A percentile compares a stretch with the other conserved stretches of the same genome.
These are phyloP conservation scores for Dentiscutata heterogama DNA, from an alignment of 371 early-diverging fungal species.

Conservation along the genomic window DNA sequence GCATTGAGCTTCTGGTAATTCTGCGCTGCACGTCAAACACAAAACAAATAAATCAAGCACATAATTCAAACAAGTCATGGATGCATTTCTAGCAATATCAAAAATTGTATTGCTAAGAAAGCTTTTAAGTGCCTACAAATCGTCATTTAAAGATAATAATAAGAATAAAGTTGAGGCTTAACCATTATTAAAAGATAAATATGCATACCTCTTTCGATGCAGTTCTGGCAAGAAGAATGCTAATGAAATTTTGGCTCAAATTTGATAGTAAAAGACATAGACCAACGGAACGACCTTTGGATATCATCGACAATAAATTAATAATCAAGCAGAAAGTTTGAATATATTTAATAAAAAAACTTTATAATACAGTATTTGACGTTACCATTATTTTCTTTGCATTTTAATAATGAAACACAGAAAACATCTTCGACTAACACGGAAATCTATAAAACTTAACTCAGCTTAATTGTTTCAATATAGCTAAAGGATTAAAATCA, in stretches of 20 bases:
- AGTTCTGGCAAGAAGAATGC: constrained; percentile 54
- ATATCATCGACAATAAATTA: background rate
- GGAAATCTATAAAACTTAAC: background rate
- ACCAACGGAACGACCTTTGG: constrained; percentile 51
- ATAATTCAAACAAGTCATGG: background rate
- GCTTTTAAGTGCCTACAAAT: constrained; percentile 10
- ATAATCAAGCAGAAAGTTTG: background rate
- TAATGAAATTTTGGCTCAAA: constrained; percentile 56
- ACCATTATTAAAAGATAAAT: background rate
- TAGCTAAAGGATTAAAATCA: background rate
- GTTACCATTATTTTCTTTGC: constrained; percentile 16
- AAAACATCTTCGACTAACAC: background rate
- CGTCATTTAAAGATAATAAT: background rate
- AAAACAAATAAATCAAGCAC: constrained; percentile 24
- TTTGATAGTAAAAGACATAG: constrained; percentile 53
- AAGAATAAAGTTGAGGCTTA: background rate
- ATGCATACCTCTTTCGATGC: constrained; percentile 48
- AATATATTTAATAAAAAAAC: background rate
- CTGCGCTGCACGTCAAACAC: background rate
- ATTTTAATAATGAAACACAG: background rate
- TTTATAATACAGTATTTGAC: background rate
- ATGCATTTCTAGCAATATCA: background rate
- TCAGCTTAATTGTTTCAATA: background rate
- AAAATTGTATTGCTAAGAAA: constrained; percentile 9
- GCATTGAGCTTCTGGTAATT: background rate